Percentiles rank a stretch among this genome's conserved stretches.
phyloP scores from a whole-genome alignment of 2,329 filamentous ascomycete genomes.

The Paracamarosporium sp. region DNA sequence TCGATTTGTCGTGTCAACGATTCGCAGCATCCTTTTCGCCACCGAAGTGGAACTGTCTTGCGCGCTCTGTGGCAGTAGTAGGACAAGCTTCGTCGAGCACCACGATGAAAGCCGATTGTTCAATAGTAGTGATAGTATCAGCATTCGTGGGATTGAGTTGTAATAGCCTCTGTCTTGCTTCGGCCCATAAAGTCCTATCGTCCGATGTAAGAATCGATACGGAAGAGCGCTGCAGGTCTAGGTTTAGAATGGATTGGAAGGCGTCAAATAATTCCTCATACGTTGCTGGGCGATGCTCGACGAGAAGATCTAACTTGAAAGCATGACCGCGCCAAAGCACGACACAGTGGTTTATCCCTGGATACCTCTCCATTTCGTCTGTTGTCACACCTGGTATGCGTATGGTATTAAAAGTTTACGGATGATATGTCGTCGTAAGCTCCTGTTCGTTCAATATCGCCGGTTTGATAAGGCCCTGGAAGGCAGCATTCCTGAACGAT shows the following conservation, averaged over 20 bases:
- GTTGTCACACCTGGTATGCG: neutral
- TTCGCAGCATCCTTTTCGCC: constrained; percentile 2
- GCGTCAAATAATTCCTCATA: neutral
- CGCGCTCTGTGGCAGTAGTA: neutral
- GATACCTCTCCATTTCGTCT: neutral
- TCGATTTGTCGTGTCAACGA: neutral
- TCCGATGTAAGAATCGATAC: neutral
- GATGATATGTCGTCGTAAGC: neutral
- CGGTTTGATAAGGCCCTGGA: neutral
- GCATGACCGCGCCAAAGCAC: neutral
- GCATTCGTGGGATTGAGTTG: neutral
- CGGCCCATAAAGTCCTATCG: neutral
- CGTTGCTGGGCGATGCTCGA: neutral
- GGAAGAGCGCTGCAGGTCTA: neutral
- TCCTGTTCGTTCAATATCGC: neutral
- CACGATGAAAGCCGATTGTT: neutral
- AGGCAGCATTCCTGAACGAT: neutral
- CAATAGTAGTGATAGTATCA: neutral
- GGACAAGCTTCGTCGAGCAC: neutral
- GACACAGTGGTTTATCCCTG: neutral
- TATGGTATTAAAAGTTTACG: neutral
- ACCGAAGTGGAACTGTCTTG: constrained; percentile 1
- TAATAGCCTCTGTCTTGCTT: neutral
- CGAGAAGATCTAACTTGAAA: neutral
- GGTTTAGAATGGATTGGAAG: neutral